phyloP scores from a whole-genome alignment of 495 filamentous ascomycete species.

The Penicillium riverlandense region DNA sequence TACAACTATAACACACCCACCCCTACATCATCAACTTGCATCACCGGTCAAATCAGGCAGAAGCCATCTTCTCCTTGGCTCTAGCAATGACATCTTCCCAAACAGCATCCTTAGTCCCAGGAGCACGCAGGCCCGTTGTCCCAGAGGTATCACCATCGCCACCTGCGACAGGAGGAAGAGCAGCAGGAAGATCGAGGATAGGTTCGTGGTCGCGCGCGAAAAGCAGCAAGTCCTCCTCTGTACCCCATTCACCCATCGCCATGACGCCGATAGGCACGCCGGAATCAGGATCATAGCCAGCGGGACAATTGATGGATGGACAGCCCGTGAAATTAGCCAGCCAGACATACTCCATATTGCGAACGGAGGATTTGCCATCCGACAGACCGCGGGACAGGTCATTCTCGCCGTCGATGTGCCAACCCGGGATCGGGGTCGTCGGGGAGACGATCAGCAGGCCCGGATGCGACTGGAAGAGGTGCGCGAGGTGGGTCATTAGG shows the following conservation, averaged over 20 bases:
- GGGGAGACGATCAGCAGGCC: conserved; percentile 76
- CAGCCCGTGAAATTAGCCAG: conserved; percentile 77
- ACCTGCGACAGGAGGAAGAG: not conserved
- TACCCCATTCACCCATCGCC: conserved; percentile 86
- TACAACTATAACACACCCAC: no score
- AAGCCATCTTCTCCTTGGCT: conserved; percentile 5
- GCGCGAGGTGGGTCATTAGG: conserved; percentile 76
- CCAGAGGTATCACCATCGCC: not conserved
- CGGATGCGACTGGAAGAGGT: conserved; percentile 64
- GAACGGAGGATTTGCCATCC: conserved; percentile 63
- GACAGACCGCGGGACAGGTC: conserved; percentile 60
- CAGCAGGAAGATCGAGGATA: conserved; percentile 28
- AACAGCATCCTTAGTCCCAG: conserved; percentile 9
- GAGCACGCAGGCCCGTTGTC: conserved; percentile 14
- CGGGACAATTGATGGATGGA: conserved; percentile 71
- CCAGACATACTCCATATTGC: conserved; percentile 86
- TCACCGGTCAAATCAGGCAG: no score
- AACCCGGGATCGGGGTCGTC: conserved; percentile 70
- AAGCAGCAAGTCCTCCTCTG: conserved; percentile 68
- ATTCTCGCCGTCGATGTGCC: conserved; percentile 48
- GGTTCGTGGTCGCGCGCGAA: conserved; percentile 67
- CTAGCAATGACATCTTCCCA: conserved; percentile 35
- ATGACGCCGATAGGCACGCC: conserved; percentile 75
- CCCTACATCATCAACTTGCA: no score
- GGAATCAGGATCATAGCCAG: conserved; percentile 56